Percentiles rank a stretch among this genome's conserved stretches.
Evolutionary conservation across 1,284 basidiomycete species (phyloP).

Genomic region (Earliella scabrosa): DNA sequence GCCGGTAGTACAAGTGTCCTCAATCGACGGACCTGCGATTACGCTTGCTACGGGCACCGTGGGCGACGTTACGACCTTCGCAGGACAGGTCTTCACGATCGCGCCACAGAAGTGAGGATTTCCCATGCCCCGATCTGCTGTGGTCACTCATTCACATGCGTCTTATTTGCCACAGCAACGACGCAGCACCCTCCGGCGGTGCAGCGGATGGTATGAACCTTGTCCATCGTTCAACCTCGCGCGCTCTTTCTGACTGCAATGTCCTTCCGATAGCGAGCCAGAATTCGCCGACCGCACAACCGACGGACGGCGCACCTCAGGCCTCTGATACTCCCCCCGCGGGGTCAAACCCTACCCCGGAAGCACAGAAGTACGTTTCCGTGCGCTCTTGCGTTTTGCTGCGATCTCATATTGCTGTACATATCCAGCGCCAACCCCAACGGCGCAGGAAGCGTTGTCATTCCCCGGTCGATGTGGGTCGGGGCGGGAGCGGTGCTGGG

Average conservation of each 20-base stretch:
- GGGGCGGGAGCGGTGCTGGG: constrained; percentile 19
- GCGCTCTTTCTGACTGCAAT: background rate
- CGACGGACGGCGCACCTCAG: background rate
- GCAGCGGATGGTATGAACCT: background rate
- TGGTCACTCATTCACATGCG: background rate
- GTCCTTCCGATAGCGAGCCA: background rate
- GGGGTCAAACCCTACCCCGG: background rate
- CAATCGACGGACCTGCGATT: constrained; percentile 15
- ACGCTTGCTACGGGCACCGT: constrained; percentile 25
- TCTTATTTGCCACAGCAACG: background rate
- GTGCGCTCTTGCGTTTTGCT: background rate
- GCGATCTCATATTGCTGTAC: too few species aligned
- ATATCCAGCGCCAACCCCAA: background rate
- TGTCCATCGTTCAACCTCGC: background rate
- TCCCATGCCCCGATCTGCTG: background rate
- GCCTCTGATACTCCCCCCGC: background rate
- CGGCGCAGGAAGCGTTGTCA: constrained; percentile 7
- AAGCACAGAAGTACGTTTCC: background rate
- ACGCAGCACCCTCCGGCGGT: background rate
- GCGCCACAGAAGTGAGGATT: constrained; percentile 5
- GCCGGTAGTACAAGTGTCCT: constrained; percentile 33
- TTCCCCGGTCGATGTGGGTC: constrained; percentile 9
- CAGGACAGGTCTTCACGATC: constrained; percentile 28
- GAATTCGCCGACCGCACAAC: too few species aligned
- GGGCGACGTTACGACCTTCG: constrained; percentile 30